phyloP scores from a whole-genome alignment of 257 asterid species.

The Fraxinus cuspidata region DNA sequence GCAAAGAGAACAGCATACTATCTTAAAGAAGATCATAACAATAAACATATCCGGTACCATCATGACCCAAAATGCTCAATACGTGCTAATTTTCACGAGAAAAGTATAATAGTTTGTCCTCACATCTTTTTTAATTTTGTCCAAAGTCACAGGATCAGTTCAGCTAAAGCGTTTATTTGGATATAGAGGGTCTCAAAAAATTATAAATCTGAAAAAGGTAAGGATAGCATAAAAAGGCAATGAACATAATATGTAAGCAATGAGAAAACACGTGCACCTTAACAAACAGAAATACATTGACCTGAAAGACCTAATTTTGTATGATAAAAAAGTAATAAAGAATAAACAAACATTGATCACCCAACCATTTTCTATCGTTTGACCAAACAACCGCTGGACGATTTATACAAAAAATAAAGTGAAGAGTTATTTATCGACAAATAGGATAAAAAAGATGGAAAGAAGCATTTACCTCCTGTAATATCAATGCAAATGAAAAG shows the following conservation, averaged over 20 bases:
- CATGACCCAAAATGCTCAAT: background rate
- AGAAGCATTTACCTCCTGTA: slow-evolving; percentile 68
- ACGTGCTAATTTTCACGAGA: background rate
- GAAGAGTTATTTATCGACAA: background rate
- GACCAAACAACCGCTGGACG: background rate
- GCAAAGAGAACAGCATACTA: background rate
- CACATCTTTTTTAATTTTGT: background rate
- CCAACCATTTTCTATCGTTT: background rate
- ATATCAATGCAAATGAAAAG: slow-evolving; percentile 82
- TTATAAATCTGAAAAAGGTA: background rate
- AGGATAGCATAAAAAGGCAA: background rate
- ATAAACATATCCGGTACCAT: background rate
- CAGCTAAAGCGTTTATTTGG: background rate
- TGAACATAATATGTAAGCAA: background rate
- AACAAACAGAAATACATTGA: background rate
- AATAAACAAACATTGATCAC: background rate
- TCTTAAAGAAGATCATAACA: background rate
- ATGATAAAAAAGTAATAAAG: background rate
- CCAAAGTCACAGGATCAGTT: background rate
- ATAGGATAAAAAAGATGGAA: background rate
- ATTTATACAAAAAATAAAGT: background rate
- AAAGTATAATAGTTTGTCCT: background rate
- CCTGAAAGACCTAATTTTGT: background rate
- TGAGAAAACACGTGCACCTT: background rate
- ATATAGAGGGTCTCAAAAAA: background rate